Percentiles rank a stretch among this genome's conserved stretches.
These are phyloP conservation scores for Hibiscus mutabilis DNA, from an alignment of 345 rosid species.

Conservation along the genomic window DNA sequence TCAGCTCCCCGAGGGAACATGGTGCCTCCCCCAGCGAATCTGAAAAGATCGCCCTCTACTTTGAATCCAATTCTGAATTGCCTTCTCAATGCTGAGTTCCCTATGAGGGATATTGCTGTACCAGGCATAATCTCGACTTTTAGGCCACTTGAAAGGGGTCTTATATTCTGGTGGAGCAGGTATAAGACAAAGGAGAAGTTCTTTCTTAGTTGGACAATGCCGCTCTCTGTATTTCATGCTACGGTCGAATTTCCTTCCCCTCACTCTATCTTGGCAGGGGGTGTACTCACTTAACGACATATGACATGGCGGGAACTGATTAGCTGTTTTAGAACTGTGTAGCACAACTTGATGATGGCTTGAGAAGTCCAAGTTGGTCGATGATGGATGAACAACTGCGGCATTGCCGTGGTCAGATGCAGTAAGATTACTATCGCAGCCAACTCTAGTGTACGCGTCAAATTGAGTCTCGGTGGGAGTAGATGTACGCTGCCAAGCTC, in stretches of 20 bases:
- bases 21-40: constrained; percentile 98
- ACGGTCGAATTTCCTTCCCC: constrained; percentile 75
- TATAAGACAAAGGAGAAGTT: constrained; percentile 61
- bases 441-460: constrained; percentile 28
- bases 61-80: constrained; percentile 96
- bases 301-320: constrained; percentile 60
- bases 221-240: constrained; percentile 80
- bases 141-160: constrained; percentile 96
- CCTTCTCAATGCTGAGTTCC: constrained; percentile 93
- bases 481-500: constrained; percentile 67
- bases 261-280: constrained; percentile 69
- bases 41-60: constrained; percentile 77
- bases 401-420: constrained; percentile 12
- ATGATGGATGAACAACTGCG: constrained; percentile 18
- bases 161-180: constrained; percentile 95
- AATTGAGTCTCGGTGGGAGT: constrained; percentile 33
- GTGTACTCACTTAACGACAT: constrained; percentile 72
- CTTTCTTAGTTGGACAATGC: constrained; percentile 79
- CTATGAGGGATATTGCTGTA: constrained; percentile 90
- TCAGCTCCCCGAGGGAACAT: constrained; percentile 95
- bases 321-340: constrained; percentile 28
- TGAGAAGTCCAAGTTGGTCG: constrained; percentile 48
- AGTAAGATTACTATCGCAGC: constrained; percentile 34
- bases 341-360: constrained; percentile 62
- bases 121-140: constrained; percentile 95